Evolutionary conservation across 306 rosid species (phyloP).

Genomic region (Rubus parviflorus): DNA sequence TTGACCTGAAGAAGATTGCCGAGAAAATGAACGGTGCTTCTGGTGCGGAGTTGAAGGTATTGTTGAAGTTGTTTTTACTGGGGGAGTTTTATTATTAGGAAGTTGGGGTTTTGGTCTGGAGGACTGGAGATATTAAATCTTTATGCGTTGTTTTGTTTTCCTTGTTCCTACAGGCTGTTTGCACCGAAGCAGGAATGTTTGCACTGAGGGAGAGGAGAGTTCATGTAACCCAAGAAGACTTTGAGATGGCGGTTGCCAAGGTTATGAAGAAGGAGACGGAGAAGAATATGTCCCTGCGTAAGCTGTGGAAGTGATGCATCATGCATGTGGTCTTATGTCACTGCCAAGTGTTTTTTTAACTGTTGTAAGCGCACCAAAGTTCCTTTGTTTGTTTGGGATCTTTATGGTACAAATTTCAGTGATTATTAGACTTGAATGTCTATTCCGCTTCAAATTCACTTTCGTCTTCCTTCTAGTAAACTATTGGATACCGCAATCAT

Average conservation of each 20-base stretch:
- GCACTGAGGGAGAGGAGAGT: constrained; percentile 96
- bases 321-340: not conserved
- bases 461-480: not conserved
- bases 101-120: not conserved
- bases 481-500: not conserved
- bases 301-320: constrained; percentile 79
- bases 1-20: constrained; percentile 96
- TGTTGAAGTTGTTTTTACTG: not conserved
- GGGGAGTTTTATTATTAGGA: not conserved
- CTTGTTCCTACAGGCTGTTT: constrained; percentile 67
- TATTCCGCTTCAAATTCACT: not conserved
- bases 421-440: not conserved
- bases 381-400: constrained; percentile 8
- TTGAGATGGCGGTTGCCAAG: constrained; percentile 99
- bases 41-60: constrained; percentile 99
- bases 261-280: constrained; percentile 98
- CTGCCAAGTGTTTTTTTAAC: not conserved
- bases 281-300: constrained; percentile 94
- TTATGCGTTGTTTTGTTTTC: not conserved
- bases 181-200: constrained; percentile 99
- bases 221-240: constrained; percentile 95
- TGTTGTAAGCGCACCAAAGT: not conserved
- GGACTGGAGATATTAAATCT: not conserved
- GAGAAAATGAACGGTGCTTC: constrained; percentile 99
- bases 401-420: constrained; percentile 3